These are phyloP conservation scores for Metarhizium humberi DNA, from an alignment of 2,329 filamentous ascomycete species.

Conservation along the genomic window DNA sequence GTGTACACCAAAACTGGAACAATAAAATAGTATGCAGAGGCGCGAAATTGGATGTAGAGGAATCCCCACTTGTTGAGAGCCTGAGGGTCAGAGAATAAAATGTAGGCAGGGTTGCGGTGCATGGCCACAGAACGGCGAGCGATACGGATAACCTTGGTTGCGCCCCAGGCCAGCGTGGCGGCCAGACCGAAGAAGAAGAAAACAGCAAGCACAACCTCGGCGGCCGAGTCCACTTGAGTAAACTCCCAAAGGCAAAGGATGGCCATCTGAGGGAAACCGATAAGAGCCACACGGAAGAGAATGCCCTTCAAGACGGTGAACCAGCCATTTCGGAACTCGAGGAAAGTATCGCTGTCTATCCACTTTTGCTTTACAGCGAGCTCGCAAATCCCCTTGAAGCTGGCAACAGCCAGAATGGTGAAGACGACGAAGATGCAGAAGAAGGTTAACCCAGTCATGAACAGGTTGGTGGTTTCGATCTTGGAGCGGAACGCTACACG, in stretches of 20 bases:
- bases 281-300: conserved; percentile 79
- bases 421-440: conserved; percentile 76
- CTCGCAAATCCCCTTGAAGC: conserved; percentile 78
- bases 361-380: conserved; percentile 61
- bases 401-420: conserved; percentile 60
- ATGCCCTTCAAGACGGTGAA: conserved; percentile 87
- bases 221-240: conserved; percentile 73
- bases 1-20: conserved; percentile 70
- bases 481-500: conserved; percentile 67
- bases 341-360: conserved; percentile 79
- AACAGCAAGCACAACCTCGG: conserved; percentile 76
- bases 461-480: conserved; percentile 88
- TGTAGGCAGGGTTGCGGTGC: conserved; percentile 95
- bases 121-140: conserved; percentile 80
- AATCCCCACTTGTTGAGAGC: conserved; percentile 97
- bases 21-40: conserved; percentile 92
- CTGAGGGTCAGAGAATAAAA: conserved; percentile 90
- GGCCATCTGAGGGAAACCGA: conserved; percentile 85
- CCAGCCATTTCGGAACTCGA: conserved; percentile 93
- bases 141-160: conserved; percentile 81
- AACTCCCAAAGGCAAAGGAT: conserved; percentile 93
- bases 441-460: conserved; percentile 84
- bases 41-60: conserved; percentile 93
- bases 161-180: conserved; percentile 72
- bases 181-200: conserved; percentile 81